A percentile compares a stretch with the other conserved stretches of the same genome.
phyloP scores from a whole-genome alignment of 2,329 filamentous ascomycete species.

The Pyrenophora seminiperda region DNA sequence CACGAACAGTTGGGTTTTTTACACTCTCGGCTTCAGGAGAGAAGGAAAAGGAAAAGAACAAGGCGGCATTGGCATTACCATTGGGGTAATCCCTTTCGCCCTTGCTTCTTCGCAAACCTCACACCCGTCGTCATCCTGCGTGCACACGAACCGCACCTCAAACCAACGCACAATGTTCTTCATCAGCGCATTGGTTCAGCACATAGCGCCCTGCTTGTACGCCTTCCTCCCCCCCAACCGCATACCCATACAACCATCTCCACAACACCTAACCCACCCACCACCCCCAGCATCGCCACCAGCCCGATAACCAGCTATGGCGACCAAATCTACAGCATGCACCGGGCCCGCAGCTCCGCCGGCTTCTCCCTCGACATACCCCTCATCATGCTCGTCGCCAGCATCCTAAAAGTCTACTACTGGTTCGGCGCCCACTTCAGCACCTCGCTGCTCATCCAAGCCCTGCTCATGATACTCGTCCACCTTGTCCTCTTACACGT shows the following conservation, averaged over 20 bases:
- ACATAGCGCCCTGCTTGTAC: slow-evolving; percentile 49
- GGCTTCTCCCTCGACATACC: slow-evolving; percentile 71
- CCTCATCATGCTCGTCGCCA: slow-evolving; percentile 69
- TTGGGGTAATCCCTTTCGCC: too few relatives aligned
- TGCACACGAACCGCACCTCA: background rate
- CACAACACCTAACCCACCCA: slow-evolving; percentile 7
- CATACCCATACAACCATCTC: background rate
- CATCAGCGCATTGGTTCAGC: slow-evolving; percentile 42
- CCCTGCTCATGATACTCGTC: slow-evolving; percentile 63
- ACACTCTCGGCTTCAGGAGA: too few relatives aligned
- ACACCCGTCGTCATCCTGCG: background rate
- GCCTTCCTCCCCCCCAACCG: background rate
- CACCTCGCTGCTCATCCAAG: slow-evolving; percentile 63
- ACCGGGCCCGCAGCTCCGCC: slow-evolving; percentile 62
- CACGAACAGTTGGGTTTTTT: too few relatives aligned
- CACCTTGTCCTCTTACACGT: slow-evolving; percentile 65
- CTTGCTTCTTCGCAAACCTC: too few relatives aligned
- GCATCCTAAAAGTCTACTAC: slow-evolving; percentile 68
- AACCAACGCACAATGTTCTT: slow-evolving; percentile 39
- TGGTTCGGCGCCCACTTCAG: slow-evolving; percentile 68
- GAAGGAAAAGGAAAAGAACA: too few relatives aligned
- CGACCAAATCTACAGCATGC: slow-evolving; percentile 69
- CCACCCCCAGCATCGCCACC: slow-evolving; percentile 60
- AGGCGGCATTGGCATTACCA: too few relatives aligned
- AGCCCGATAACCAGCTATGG: slow-evolving; percentile 69